phyloP scores from a whole-genome alignment of 306 rosid species.

The Citrullus mucosospermus region DNA sequence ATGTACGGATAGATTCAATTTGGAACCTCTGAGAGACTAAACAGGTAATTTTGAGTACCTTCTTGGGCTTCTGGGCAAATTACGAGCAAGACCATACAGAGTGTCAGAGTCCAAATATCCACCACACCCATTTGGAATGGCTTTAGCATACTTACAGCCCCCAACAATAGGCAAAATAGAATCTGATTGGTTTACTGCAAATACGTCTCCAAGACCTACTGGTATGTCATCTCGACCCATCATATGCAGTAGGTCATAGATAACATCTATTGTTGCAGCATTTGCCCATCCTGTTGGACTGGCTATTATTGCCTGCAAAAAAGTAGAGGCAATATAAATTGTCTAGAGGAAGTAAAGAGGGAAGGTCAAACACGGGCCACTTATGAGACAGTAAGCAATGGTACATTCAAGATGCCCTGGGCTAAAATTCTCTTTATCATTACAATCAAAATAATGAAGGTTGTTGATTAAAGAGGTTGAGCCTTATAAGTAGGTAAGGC shows the following conservation, averaged over 20 bases:
- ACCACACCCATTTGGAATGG: slow-evolving; percentile 80
- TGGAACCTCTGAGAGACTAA: not conserved
- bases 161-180: slow-evolving; percentile 36
- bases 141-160: slow-evolving; percentile 50
- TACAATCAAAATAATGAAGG: not conserved
- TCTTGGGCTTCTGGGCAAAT: slow-evolving; percentile 74
- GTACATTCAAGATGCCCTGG: not conserved
- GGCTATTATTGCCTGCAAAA: slow-evolving; percentile 59
- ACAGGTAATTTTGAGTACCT: slow-evolving; percentile 29
- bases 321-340: not conserved
- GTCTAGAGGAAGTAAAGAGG: not conserved
- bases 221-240: slow-evolving; percentile 92
- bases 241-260: slow-evolving; percentile 83
- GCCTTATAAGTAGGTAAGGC: not conserved
- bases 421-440: not conserved
- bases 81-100: slow-evolving; percentile 74
- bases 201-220: slow-evolving; percentile 67
- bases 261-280: slow-evolving; percentile 73
- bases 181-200: slow-evolving; percentile 56
- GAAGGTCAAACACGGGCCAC: not conserved
- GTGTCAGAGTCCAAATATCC: slow-evolving; percentile 83
- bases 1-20: not conserved
- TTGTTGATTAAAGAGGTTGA: not conserved
- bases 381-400: not conserved
- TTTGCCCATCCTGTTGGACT: slow-evolving; percentile 95